Evolutionary conservation across 129 eudicot species (phyloP), one percentile per base, ranked within the genome.

Genomic region (Flaveria robusta): DNA sequence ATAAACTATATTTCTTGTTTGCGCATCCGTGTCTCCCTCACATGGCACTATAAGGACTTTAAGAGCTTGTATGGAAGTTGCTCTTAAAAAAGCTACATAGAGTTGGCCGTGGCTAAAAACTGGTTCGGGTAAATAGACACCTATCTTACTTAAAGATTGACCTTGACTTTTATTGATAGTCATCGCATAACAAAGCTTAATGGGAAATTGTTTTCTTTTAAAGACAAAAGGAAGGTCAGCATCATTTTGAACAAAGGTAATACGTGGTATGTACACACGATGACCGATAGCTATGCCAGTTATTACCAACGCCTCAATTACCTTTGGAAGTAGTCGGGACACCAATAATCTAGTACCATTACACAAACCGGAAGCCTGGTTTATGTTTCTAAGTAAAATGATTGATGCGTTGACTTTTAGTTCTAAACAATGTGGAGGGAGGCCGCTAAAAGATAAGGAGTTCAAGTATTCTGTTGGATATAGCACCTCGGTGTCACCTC

Each of bases 301-400:
- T 7, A 60, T 60, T 0, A 60, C 66, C 39, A 23, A 12, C 3
- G 18, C 19, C 22, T 50, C 56, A 13, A 50, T 50, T 1, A 16
- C 19, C 4, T 15, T 50, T 13, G 56, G 56, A 4, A 46, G 19
- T 0, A 15, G 18, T 1, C 19, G 7, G 14, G 56, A 11, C 6
- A 50, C 19, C 1, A 60, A 7, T 14, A 60, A 7, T 60, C 66
- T 10, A 23, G 66, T 71, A 15, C n/a, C 46, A 18, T 52, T 22
- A 5, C 62, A 55, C 1, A 55, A 16, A 9, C 62, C 8, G 7
- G 22, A 13, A 2, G 9, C 1, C 14, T 54, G 76, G 3, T 71
- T 71, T 26, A 50, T 18, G n/a, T 71, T 71, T 16, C 49, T n/a
- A 8, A 71, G n/a, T n/a, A 71, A 27, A 18, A 65, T 65, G 31